phyloP scores from a whole-genome alignment of 805 yeast genomes.

The Hanseniaspora lachancei region DNA sequence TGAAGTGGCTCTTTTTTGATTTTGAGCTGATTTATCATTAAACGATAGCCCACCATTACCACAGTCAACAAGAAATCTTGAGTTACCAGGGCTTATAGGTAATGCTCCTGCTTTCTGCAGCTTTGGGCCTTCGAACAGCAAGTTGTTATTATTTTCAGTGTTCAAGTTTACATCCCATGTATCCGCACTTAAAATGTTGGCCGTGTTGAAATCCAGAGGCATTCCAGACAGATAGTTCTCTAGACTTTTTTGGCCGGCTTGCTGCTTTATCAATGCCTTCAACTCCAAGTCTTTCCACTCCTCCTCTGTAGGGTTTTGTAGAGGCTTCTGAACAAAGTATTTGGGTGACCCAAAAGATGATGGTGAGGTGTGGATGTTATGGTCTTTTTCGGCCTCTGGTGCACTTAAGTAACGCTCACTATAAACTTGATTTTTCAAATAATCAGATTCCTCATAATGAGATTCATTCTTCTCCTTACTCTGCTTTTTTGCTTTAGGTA shows the following conservation, averaged over 20 bases:
- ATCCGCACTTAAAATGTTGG: conserved; percentile 4
- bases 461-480: not conserved
- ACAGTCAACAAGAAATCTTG: not conserved
- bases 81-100: not conserved
- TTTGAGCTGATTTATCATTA: not conserved
- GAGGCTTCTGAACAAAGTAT: conserved; percentile 25
- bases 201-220: not conserved
- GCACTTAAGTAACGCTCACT: not conserved
- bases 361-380: not conserved
- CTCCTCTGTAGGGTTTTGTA: conserved; percentile 20
- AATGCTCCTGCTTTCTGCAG: not conserved
- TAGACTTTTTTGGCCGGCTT: conserved; percentile 25
- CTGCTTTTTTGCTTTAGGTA: not conserved
- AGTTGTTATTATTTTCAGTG: not conserved
- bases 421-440: conserved; percentile 11
- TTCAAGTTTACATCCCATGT: conserved; percentile 4
- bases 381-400: not conserved
- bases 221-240: conserved; percentile 25
- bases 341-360: conserved; percentile 11
- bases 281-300: conserved; percentile 27
- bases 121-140: conserved; percentile 1
- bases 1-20: not conserved
- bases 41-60: not conserved
- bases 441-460: conserved; percentile 3
- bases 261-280: conserved; percentile 26